Evolutionary conservation across 805 yeast genomes (phyloP), one percentile per base, ranked within the genome.

Genomic region (Candida fluviatilis): DNA sequence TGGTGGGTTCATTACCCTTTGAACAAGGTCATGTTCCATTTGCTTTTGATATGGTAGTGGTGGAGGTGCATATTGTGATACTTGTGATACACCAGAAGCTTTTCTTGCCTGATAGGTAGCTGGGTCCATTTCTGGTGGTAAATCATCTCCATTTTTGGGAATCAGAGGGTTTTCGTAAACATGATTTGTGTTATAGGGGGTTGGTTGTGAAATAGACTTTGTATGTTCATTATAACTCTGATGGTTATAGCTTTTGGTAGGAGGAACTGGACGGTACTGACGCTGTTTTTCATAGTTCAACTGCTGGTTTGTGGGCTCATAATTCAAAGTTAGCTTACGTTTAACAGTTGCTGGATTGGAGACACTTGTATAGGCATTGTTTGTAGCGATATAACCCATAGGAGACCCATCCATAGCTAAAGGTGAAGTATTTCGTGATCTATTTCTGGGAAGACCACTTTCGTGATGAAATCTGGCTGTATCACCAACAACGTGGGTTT

Each of bases 341-440:
- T 26, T 6, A 5, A 26, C 15, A 13, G 7, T 26, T 6, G 29
- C 29, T 16, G 7, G 16, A 4, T 32, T 32, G 27, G 23, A 6
- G 8, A 8, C 18, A 7, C 21, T n/a, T 35, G 31, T 10, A 32
- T 10, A 32, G 27, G 26, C 17, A 32, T 19, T 26, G 29, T 21
- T 21, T 21, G 10, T n/a, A n/a, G n/a, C n/a, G n/a, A n/a, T n/a
- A n/a, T n/a, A n/a, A n/a, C n/a, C n/a, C n/a, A n/a, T n/a, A n/a
- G n/a, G n/a, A n/a, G n/a, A n/a, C n/a, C n/a, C n/a, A n/a, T n/a
- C n/a, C n/a, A n/a, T n/a, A 5, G 62, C 49, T 6, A 60, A 49
- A 1, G 68, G 67, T 5, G 68, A 54, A 2, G 60, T 37, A 35
- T 62, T 57, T 44, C 67, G 42, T 3, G 68, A 60, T 26, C 67